Conservation (phyloP, 2,329 filamentous ascomycete species). For the Knoxdaviesia proteae region DNA sequence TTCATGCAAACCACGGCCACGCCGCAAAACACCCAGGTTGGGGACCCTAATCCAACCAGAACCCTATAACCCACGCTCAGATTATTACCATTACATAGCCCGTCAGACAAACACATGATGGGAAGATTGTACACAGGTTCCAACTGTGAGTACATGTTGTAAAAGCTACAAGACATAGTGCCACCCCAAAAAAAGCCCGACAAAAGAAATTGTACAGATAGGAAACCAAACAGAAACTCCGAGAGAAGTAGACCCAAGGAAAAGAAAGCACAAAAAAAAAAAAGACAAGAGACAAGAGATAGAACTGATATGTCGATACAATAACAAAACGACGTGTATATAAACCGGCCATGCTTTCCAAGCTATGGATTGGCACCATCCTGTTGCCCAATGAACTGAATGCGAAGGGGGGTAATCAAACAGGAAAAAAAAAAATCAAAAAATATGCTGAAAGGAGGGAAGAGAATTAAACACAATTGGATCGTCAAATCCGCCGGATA, state of each 20-base stretch:
- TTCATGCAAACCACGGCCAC: no score
- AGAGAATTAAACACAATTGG: no score
- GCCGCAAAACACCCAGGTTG: no score
- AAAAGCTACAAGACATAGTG: not conserved
- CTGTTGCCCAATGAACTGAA: not conserved
- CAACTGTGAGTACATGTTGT: no score
- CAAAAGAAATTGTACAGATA: not conserved
- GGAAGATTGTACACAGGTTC: no score
- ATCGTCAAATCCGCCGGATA: no score
- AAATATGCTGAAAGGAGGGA: not conserved
- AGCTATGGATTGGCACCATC: no score
- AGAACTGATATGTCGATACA: constrained; percentile 1
- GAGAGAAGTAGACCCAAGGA: not conserved
- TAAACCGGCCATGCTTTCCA: no score
- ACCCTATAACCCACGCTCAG: no score
- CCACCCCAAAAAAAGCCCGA: not conserved
- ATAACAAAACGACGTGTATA: not conserved
- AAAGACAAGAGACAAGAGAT: not conserved
- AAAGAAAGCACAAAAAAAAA: not conserved
- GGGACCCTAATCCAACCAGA: no score
- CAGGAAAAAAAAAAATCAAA: constrained; percentile 1
- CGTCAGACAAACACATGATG: not conserved
- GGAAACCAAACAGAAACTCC: not conserved
- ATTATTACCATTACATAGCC: constrained; percentile 1
- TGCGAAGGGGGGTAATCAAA: not conserved